Conservation (phyloP, 331 rosid genomes). For the Telfairia occidentalis region DNA sequence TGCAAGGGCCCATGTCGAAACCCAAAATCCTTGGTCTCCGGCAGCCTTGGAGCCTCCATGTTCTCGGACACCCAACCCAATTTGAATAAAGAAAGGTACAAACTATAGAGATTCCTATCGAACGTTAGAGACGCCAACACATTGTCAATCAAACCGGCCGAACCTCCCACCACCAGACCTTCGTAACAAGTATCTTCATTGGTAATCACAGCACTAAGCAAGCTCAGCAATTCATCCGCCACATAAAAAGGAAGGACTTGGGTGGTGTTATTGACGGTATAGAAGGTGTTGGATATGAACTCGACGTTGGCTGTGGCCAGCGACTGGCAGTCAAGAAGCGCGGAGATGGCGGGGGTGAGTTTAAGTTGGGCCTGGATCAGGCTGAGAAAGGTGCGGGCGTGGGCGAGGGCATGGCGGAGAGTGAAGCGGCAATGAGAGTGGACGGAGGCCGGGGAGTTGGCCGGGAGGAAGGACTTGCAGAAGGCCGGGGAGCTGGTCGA, state of each 20-base stretch:
- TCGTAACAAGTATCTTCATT: neutral
- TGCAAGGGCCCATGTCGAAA: neutral
- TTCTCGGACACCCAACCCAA: slow-evolving; percentile 4
- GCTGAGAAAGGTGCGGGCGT: neutral
- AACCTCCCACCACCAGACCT: neutral
- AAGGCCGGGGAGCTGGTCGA: neutral
- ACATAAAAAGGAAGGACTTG: neutral
- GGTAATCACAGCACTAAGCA: neutral
- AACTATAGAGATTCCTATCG: neutral
- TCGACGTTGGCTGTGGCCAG: slow-evolving; percentile 1
- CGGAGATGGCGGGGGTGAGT: neutral
- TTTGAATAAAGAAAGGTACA: slow-evolving; percentile 8
- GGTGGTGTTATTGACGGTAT: neutral
- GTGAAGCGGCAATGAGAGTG: slow-evolving; percentile 12
- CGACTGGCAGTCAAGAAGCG: neutral
- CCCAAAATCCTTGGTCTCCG: neutral
- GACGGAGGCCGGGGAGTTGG: neutral
- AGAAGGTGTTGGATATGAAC: neutral
- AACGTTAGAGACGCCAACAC: neutral
- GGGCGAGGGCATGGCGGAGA: neutral
- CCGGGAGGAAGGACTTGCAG: slow-evolving; percentile 6
- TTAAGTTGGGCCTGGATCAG: neutral
- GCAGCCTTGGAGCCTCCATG: neutral
- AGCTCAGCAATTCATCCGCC: neutral
- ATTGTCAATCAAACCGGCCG: neutral